Evolutionary conservation across 495 filamentous ascomycete species (phyloP), one percentile per base, ranked within the genome.

Genomic region (Neurospora cerealis): DNA sequence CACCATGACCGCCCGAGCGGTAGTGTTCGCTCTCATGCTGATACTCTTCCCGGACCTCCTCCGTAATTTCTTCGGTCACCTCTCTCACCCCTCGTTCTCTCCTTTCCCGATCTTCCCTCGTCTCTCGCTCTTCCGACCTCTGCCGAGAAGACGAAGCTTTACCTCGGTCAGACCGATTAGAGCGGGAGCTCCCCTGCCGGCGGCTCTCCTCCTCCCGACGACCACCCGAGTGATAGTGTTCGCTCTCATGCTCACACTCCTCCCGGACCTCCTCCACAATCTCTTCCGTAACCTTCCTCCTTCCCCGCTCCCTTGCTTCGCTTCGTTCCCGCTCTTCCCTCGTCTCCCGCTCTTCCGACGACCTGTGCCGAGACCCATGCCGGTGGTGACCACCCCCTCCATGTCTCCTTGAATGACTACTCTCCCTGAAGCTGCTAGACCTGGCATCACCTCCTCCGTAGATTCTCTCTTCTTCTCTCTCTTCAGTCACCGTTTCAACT

Each of bases 211-310:
- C 48, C 9, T 60, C 21, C 15, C 48, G 48, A 28, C 54, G 54
- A 62, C 54, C 54, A 15, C 54, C 54, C 2, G 24, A 62, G 54
- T 32, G 54, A 62, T 17, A 28, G 5, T 32, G 24, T 32, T 24
- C 54, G 24, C 11, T 62, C 54, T 32, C 54, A 32, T 62, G 54
- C 24, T 62, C 48, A 62, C 32, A 32, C 54, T 34, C 15, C 96
- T 97, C 81, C 92, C 92, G 0, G 94, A 95, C 5, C 73, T 94
- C 19, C 93, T 90, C 77, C 97, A 98, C 77, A 89, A 98, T 71
- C 75, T 91, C 15, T 96, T 93, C 0, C 95, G 95, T n/a, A 78
- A 91, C 10, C 80, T 90, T 62, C 9, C 46, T 34, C 69, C 8
- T 37, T 19, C 28, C 28, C 69, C 60, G 46, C 72, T 38, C 39